Conservation (phyloP, 345 rosid genomes). For the Arabis alpina region DNA sequence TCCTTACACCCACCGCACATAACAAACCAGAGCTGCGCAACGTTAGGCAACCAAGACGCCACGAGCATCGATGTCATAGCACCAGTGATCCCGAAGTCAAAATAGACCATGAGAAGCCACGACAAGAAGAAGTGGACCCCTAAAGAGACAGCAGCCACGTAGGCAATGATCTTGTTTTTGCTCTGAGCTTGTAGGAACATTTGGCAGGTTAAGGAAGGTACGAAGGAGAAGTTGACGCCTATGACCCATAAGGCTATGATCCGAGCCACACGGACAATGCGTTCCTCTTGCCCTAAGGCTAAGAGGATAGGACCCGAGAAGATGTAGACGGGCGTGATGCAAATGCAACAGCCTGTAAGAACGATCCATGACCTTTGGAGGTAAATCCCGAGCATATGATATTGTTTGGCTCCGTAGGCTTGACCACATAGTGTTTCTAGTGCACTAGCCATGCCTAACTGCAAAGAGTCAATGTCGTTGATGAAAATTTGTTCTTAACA, state of each 20-base stretch:
- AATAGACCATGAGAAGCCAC: slow-evolving; percentile 44
- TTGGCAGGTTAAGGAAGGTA: slow-evolving; percentile 38
- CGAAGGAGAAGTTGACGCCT: slow-evolving; percentile 50
- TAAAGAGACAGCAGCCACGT: slow-evolving; percentile 53
- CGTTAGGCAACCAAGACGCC: slow-evolving; percentile 36
- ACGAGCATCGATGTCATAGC: slow-evolving; percentile 31
- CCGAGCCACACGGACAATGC: slow-evolving; percentile 50
- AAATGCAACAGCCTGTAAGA: slow-evolving; percentile 37
- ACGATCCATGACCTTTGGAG: slow-evolving; percentile 84
- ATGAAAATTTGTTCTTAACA: neutral
- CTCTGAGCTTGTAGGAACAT: slow-evolving; percentile 44
- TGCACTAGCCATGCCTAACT: slow-evolving; percentile 85
- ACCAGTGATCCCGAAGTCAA: slow-evolving; percentile 28
- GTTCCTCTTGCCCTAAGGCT: slow-evolving; percentile 59
- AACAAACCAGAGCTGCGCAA: slow-evolving; percentile 38
- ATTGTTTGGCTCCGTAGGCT: slow-evolving; percentile 70
- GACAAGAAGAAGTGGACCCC: slow-evolving; percentile 35
- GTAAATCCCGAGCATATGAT: slow-evolving; percentile 77
- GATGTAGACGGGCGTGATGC: slow-evolving; percentile 58
- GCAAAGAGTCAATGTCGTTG: slow-evolving; percentile 13
- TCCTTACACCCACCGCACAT: slow-evolving; percentile 62
- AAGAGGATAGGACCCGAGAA: slow-evolving; percentile 54
- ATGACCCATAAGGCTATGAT: slow-evolving; percentile 57
- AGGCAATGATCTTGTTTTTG: slow-evolving; percentile 41
- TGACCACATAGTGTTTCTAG: slow-evolving; percentile 84